Evolutionary conservation across 2,329 filamentous ascomycete species (phyloP), one percentile per base, ranked within the genome.

Genomic region (Aotearoamyces nothofagi): DNA sequence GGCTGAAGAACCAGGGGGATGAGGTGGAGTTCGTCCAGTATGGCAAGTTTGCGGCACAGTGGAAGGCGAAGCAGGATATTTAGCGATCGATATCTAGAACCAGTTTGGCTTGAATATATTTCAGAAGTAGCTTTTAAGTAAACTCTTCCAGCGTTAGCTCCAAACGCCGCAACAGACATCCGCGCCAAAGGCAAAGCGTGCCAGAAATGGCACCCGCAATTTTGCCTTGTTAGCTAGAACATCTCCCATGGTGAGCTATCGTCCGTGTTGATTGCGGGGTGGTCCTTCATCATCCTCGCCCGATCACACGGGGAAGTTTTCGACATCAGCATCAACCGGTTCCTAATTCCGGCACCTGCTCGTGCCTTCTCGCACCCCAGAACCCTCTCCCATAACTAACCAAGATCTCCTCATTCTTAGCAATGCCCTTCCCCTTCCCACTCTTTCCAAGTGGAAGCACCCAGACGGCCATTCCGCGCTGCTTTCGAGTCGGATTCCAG

Each of bases 331-430:
- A n/a, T n/a, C n/a, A n/a, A n/a, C n/a, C n/a, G n/a, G n/a, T n/a
- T n/a, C n/a, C n/a, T n/a, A n/a, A n/a, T n/a, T n/a, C n/a, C n/a
- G n/a, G n/a, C n/a, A n/a, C n/a, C n/a, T n/a, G n/a, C n/a, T n/a
- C n/a, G n/a, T n/a, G n/a, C 40, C 50, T 60, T 48, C 54, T 59
- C 45, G 56, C 58, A 12, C 56, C 55, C 69, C 72, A 78, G 38
- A 78, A 77, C 1, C 73, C 73, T 46, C 71, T 77, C 5, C 71
- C 73, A 42, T 78, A 77, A 38, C 67, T 75, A 9, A 78, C 66
- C 29, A 76, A 44, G 30, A 78, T 66, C 56, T 78, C 73, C 35
- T 72, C 61, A 2, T 71, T 70, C 50, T 66, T 71, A 27, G 45
- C 58, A 15, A 75, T 61, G 1, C 60, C 52, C 31, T 39, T 36